These are phyloP conservation scores for Thielaviopsis euricoi DNA, from an alignment of 2,329 filamentous ascomycete species.

Conservation along the genomic window DNA sequence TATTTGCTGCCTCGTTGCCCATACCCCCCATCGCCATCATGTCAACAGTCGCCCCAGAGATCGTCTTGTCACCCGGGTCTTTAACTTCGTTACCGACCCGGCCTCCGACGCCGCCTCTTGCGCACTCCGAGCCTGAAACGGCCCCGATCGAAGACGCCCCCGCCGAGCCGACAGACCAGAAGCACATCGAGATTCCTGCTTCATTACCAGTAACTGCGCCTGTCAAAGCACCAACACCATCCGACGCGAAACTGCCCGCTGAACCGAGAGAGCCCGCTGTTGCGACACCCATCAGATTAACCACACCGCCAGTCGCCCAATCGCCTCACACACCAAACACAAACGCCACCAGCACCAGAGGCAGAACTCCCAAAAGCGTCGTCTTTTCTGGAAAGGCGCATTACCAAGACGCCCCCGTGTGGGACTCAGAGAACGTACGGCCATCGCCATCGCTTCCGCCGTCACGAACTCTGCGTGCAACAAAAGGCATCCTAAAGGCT, in stretches of 20 bases:
- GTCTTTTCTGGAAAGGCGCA: conserved; percentile 41
- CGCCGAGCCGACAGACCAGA: conserved; percentile 23
- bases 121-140: conserved; percentile 26
- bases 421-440: conserved; percentile 21
- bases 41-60: conserved; percentile 1
- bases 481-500: conserved; percentile 65
- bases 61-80: background rate
- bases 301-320: conserved; percentile 37
- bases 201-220: background rate
- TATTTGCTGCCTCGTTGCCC: background rate
- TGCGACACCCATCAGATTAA: conserved; percentile 16
- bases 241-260: background rate
- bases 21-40: background rate
- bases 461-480: conserved; percentile 11
- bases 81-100: conserved; percentile 36
- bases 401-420: conserved; percentile 36
- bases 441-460: conserved; percentile 10
- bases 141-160: conserved; percentile 21
- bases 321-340: conserved; percentile 25
- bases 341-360: conserved; percentile 26
- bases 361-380: conserved; percentile 34
- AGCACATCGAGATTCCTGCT: conserved; percentile 16
- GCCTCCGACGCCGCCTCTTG: conserved; percentile 53
- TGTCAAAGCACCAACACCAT: background rate
- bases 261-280: background rate